These are phyloP conservation scores for Coccomyxa subellipsoidea DNA, from an alignment of 163 green algal genomes.

Conservation along the genomic window DNA sequence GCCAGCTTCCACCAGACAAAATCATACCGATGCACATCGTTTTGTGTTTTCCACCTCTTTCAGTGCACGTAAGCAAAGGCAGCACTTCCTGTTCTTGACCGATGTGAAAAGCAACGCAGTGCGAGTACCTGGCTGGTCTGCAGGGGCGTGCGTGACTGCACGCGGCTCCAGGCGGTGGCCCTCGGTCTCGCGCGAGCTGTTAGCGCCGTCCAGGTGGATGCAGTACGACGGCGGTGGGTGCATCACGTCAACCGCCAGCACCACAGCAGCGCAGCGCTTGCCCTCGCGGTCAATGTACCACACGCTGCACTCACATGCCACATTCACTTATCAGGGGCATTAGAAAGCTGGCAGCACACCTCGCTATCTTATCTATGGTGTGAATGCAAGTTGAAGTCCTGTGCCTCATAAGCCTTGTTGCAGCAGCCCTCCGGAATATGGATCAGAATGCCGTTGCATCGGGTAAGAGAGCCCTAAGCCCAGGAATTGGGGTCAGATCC, in stretches of 20 bases:
- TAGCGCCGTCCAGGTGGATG: slow-evolving; percentile 17
- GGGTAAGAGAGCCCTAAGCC: not conserved
- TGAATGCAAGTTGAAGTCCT: not conserved
- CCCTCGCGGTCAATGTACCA: slow-evolving; percentile 12
- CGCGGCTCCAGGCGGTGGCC: slow-evolving; percentile 11
- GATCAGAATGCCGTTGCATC: not conserved
- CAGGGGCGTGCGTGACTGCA: not conserved
- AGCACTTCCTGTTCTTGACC: not conserved
- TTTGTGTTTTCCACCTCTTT: not conserved
- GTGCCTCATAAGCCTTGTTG: not conserved
- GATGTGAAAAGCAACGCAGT: not conserved
- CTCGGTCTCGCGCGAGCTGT: slow-evolving; percentile 31
- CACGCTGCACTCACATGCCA: not conserved
- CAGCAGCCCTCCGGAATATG: not conserved
- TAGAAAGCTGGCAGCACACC: not conserved
- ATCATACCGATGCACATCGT: not conserved
- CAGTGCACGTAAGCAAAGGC: not conserved
- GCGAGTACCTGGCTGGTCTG: not conserved
- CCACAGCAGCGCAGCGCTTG: not conserved
- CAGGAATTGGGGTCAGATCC: not conserved
- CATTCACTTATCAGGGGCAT: not conserved
- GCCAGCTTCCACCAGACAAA: no score
- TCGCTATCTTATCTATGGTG: not conserved
- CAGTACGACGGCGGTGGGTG: slow-evolving; percentile 25
- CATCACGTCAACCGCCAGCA: slow-evolving; percentile 19